A percentile compares a stretch with the other conserved stretches of the same genome.
Conservation (phyloP, 768 basidiomycete species). For the Clavulina sp. region DNA sequence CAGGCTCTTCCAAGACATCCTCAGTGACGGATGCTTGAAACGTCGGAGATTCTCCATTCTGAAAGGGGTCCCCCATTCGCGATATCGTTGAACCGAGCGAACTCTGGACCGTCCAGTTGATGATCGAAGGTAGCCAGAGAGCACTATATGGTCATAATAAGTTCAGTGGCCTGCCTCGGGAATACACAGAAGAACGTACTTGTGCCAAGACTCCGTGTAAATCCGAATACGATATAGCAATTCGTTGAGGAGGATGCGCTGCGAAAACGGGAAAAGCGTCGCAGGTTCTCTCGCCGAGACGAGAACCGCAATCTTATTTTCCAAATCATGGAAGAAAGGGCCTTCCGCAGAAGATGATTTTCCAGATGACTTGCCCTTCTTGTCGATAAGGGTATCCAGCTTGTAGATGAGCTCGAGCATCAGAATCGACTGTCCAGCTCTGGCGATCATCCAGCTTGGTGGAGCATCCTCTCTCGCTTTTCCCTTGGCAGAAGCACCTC, state of each 20-base stretch:
- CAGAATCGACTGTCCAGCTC: conserved; percentile 45
- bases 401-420: conserved; percentile 38
- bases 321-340: conserved; percentile 31
- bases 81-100: conserved; percentile 15
- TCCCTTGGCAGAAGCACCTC: conserved; percentile 11
- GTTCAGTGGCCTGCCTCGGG: too few species aligned
- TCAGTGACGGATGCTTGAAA: background rate
- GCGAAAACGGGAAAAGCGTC: conserved; percentile 32
- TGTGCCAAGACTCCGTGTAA: conserved; percentile 42
- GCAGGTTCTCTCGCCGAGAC: conserved; percentile 43
- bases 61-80: conserved; percentile 13
- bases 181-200: conserved; percentile 30
- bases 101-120: conserved; percentile 19
- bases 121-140: conserved; percentile 16
- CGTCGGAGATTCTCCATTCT: background rate
- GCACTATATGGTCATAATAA: conserved; percentile 11
- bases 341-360: background rate
- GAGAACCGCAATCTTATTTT: conserved; percentile 35
- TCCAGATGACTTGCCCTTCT: conserved; percentile 2
- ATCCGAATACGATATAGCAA: conserved; percentile 49
- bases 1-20: conserved; percentile 28
- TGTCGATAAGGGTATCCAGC: conserved; percentile 23
- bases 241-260: conserved; percentile 39
- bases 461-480: conserved; percentile 12
- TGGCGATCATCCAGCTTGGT: conserved; percentile 29